These are phyloP conservation scores for Sorghum bicolor DNA, from an alignment of 176 grass and related monocot species.

Conservation along the genomic window DNA sequence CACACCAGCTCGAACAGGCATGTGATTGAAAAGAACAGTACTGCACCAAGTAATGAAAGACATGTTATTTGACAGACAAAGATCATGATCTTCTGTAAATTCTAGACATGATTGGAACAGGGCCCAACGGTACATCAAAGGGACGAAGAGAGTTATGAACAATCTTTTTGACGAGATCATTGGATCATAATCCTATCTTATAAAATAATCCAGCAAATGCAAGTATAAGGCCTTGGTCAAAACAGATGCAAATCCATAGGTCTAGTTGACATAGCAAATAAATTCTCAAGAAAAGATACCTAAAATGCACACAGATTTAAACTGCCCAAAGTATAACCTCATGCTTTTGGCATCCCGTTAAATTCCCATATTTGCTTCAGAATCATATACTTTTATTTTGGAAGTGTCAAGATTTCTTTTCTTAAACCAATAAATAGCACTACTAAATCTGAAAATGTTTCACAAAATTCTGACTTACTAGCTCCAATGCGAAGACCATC, in stretches of 20 bases:
- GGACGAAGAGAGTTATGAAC: background rate
- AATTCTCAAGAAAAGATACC: background rate
- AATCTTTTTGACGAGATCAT: background rate
- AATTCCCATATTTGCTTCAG: background rate
- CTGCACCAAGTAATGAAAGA: constrained; percentile 32
- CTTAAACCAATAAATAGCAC: background rate
- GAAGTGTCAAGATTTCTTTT: background rate
- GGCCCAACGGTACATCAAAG: background rate
- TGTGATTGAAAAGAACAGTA: constrained; percentile 70
- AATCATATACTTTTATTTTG: background rate
- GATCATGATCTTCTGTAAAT: background rate
- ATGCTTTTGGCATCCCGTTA: too few relatives aligned
- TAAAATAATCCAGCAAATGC: background rate
- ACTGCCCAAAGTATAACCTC: too few relatives aligned
- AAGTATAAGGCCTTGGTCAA: background rate
- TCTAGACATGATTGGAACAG: background rate
- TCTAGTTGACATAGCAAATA: background rate
- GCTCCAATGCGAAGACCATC: constrained; percentile 80
- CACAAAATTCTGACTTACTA: constrained; percentile 35
- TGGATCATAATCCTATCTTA: background rate
- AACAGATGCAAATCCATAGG: background rate
- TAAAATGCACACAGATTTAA: too few relatives aligned
- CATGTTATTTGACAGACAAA: background rate
- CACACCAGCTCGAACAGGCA: constrained; percentile 59
- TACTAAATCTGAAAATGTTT: constrained; percentile 8